Evolutionary conservation across 1,139 yeast genomes (phyloP).

Genomic region (Insectozyma bohioensis): DNA sequence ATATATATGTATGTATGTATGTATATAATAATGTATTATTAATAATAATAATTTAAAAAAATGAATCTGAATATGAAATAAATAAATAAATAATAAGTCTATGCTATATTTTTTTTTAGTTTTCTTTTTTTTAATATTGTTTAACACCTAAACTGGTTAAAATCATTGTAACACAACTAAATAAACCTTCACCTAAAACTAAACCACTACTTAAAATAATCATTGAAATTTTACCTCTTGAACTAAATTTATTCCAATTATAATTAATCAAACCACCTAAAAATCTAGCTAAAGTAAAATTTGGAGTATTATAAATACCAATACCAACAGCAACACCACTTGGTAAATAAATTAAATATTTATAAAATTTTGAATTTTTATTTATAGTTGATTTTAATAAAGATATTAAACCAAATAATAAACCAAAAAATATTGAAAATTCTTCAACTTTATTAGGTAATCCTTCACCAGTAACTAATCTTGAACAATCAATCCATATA

Average conservation of each 20-base stretch:
- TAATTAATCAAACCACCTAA: constrained; percentile 81
- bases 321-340: constrained; percentile 97
- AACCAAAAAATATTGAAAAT: constrained; percentile 66
- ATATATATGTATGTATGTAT: neutral
- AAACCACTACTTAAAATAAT: constrained; percentile 90
- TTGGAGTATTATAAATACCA: constrained; percentile 92
- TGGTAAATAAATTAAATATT: constrained; percentile 63
- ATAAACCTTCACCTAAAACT: constrained; percentile 90
- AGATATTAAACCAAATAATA: constrained; percentile 69
- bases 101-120: no score
- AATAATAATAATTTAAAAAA: no score
- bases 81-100: no score
- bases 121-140: constrained; percentile 41
- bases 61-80: no score
- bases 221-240: constrained; percentile 52
- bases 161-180: constrained; percentile 79
- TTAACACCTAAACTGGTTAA: constrained; percentile 62
- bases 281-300: constrained; percentile 90
- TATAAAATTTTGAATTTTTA: constrained; percentile 33
- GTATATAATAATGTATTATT: no score
- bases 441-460: constrained; percentile 75
- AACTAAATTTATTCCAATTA: constrained; percentile 47
- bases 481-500: constrained; percentile 94
- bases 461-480: constrained; percentile 89
- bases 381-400: constrained; percentile 57